These are phyloP conservation scores for Kwoniella dejecticola DNA, from an alignment of 768 basidiomycete species.

Conservation along the genomic window DNA sequence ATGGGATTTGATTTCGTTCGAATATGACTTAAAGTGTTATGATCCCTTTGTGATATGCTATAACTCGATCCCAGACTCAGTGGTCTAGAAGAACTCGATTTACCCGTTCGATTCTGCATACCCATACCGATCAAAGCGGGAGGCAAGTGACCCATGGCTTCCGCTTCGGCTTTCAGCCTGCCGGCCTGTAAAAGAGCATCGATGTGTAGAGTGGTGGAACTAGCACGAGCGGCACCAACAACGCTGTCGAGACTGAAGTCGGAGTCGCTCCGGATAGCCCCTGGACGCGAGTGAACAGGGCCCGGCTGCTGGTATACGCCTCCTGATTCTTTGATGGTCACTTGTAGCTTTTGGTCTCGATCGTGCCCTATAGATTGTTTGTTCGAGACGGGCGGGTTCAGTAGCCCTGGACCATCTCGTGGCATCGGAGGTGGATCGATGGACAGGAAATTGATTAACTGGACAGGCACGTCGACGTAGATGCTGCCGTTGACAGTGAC, in stretches of 20 bases:
- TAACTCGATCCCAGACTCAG: constrained; percentile 39
- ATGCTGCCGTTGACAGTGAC: constrained; percentile 68
- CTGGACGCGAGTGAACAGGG: background rate
- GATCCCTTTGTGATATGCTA: constrained; percentile 15
- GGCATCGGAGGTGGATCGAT: constrained; percentile 72
- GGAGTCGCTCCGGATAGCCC: background rate
- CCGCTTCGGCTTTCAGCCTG: constrained; percentile 32
- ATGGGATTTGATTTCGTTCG: constrained; percentile 17
- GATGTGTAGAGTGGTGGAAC: constrained; percentile 45
- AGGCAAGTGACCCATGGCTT: constrained; percentile 18
- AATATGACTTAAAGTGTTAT: constrained; percentile 4
- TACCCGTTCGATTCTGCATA: background rate
- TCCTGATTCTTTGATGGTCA: background rate
- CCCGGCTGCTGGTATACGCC: constrained; percentile 22
- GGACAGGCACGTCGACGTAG: constrained; percentile 70
- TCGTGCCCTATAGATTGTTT: background rate
- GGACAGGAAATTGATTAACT: constrained; percentile 79
- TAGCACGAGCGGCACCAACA: constrained; percentile 33
- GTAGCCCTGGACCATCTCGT: constrained; percentile 26
- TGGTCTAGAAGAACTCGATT: constrained; percentile 16
- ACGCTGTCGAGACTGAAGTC: constrained; percentile 14
- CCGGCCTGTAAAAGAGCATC: constrained; percentile 39
- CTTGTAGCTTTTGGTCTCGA: constrained; percentile 5
- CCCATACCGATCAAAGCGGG: background rate
- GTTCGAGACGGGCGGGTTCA: constrained; percentile 2